Conservation (phyloP, 2,329 filamentous ascomycete species). For the Cordyceps javanica region DNA sequence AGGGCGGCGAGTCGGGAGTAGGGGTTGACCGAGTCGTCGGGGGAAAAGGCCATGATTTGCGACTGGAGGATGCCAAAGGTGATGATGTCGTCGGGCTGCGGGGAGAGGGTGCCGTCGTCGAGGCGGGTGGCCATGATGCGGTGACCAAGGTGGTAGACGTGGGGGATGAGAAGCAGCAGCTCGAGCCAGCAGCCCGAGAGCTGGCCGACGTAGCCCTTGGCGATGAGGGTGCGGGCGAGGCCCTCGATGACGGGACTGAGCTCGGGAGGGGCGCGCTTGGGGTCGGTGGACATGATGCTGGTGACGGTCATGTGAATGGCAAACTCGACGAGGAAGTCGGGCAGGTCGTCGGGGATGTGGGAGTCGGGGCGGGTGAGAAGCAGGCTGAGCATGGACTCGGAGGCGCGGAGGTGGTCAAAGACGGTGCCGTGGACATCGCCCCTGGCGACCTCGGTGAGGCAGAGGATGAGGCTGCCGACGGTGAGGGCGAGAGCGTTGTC, state of each 20-base stretch:
- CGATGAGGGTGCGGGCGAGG: conserved; percentile 23
- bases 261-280: conserved; percentile 23
- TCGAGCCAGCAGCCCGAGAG: conserved; percentile 35
- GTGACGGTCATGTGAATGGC: conserved; percentile 41
- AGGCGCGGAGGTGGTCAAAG: conserved; percentile 39
- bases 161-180: conserved; percentile 30
- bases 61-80: conserved; percentile 37
- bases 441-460: conserved; percentile 40
- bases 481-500: conserved; percentile 33
- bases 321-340: conserved; percentile 42
- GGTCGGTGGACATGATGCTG: conserved; percentile 40
- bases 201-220: conserved; percentile 29
- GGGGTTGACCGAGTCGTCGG: conserved; percentile 26
- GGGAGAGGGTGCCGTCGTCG: conserved; percentile 15
- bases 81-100: conserved; percentile 35
- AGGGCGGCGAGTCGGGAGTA: conserved; percentile 35
- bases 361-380: conserved; percentile 28
- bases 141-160: conserved; percentile 37
- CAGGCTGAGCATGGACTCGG: conserved; percentile 34
- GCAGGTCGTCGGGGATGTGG: conserved; percentile 30
- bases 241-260: conserved; percentile 26
- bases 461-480: conserved; percentile 39
- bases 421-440: conserved; percentile 40
- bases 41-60: conserved; percentile 34
- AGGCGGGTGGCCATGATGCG: conserved; percentile 28